phyloP scores from a whole-genome alignment of 73 alveolate species.

The Urostyla sp. region DNA sequence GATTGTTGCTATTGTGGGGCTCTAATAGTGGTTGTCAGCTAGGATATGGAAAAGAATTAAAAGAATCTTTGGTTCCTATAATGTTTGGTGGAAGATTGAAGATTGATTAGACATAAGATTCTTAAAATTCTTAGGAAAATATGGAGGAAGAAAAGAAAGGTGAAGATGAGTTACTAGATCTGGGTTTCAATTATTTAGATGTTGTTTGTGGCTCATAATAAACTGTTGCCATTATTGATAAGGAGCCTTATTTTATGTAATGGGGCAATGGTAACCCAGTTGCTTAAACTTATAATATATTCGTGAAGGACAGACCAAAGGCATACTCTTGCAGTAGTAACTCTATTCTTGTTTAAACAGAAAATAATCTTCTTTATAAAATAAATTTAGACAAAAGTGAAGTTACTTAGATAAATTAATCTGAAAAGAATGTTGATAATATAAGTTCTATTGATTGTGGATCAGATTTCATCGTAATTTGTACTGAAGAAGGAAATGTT shows the following conservation, averaged over 20 bases:
- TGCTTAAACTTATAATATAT: constrained; percentile 36
- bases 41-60: constrained; percentile 45
- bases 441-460: constrained; percentile 32
- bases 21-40: constrained; percentile 50
- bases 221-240: constrained; percentile 39
- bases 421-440: background rate
- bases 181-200: constrained; percentile 43
- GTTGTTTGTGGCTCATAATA: constrained; percentile 44
- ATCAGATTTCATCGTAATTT: constrained; percentile 7
- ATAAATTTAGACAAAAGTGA: constrained; percentile 22
- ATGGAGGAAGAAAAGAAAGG: constrained; percentile 11
- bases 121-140: background rate
- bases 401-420: background rate
- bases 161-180: constrained; percentile 5
- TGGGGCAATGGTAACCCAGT: constrained; percentile 61
- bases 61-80: constrained; percentile 37
- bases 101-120: too few relatives aligned
- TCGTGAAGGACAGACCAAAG: constrained; percentile 30
- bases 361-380: constrained; percentile 17
- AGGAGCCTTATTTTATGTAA: constrained; percentile 20
- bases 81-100: constrained; percentile 42
- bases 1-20: constrained; percentile 51
- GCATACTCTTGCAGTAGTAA: constrained; percentile 43
- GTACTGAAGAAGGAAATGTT: constrained; percentile 11
- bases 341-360: constrained; percentile 25